Percentiles rank a stretch among this genome's conserved stretches.
Conservation (phyloP, 2,329 filamentous ascomycete genomes). For the Aspergillus luchuensis region DNA sequence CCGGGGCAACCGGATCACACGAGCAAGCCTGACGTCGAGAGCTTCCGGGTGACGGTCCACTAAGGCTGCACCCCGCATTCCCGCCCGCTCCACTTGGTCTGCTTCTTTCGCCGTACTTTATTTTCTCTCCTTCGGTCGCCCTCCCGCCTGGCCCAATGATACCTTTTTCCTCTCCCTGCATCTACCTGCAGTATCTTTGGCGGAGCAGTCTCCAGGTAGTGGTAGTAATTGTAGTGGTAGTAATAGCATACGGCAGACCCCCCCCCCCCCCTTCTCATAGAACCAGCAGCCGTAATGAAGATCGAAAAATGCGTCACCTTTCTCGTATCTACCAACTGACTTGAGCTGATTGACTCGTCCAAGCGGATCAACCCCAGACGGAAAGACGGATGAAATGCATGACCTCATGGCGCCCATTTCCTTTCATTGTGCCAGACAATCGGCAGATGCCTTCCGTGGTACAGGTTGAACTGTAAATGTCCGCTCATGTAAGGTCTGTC, state of each 20-base stretch:
- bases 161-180: too few species aligned
- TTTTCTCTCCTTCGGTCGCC: background rate
- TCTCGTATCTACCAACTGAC: too few species aligned
- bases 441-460: background rate
- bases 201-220: too few species aligned
- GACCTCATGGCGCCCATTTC: conserved; percentile 1
- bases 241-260: too few species aligned
- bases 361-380: background rate
- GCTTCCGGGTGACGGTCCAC: conserved; percentile 21
- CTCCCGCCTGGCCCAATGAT: background rate
- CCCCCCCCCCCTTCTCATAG: too few species aligned
- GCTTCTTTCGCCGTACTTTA: conserved; percentile 14
- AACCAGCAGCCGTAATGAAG: too few species aligned
- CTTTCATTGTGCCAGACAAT: conserved; percentile 5
- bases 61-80: conserved; percentile 43
- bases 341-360: too few species aligned
- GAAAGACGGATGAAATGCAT: background rate
- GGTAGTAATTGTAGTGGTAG: too few species aligned
- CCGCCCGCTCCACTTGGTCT: conserved; percentile 25
- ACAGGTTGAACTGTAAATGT: background rate
- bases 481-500: background rate
- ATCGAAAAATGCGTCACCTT: too few species aligned
- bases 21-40: conserved; percentile 35
- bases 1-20: conserved; percentile 35
- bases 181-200: too few species aligned